A percentile compares a stretch with the other conserved stretches of the same genome.
Evolutionary conservation across 805 yeast genomes (phyloP).

Genomic region (Candida sakaeoensis): DNA sequence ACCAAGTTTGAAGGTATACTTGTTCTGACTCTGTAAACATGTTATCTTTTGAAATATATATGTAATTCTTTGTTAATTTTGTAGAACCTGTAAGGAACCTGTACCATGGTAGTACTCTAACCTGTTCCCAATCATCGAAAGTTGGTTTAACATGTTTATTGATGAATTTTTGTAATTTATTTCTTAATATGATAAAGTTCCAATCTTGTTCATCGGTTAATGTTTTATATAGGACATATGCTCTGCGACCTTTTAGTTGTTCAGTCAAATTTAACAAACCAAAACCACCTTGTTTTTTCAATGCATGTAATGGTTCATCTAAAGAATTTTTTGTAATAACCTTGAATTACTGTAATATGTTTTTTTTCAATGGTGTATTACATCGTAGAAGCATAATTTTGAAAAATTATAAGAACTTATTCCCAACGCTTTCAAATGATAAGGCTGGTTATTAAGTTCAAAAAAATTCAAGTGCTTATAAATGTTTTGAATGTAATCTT

Average conservation of each 20-base stretch:
- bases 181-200: too few species aligned
- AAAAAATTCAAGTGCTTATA: not conserved
- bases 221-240: not conserved
- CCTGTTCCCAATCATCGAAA: not conserved
- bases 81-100: not conserved
- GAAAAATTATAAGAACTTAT: not conserved
- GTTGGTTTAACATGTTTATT: not conserved
- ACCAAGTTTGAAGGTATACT: too few species aligned
- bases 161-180: not conserved
- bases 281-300: slow-evolving; percentile 5
- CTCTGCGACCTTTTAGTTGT: not conserved
- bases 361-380: not conserved
- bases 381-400: not conserved
- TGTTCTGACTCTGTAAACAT: too few species aligned
- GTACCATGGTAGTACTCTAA: not conserved
- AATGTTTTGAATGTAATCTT: too few species aligned
- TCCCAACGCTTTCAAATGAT: not conserved
- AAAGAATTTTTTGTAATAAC: not conserved
- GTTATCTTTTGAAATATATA: too few species aligned
- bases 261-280: not conserved
- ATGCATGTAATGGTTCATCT: not conserved
- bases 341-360: not conserved
- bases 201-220: not conserved
- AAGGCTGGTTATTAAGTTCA: not conserved
- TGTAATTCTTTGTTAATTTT: too few species aligned